Percentiles rank a stretch among this genome's conserved stretches.
These are phyloP conservation scores for Aureobasidium namibiae DNA, from an alignment of 2,329 filamentous ascomycete genomes.

Conservation along the genomic window DNA sequence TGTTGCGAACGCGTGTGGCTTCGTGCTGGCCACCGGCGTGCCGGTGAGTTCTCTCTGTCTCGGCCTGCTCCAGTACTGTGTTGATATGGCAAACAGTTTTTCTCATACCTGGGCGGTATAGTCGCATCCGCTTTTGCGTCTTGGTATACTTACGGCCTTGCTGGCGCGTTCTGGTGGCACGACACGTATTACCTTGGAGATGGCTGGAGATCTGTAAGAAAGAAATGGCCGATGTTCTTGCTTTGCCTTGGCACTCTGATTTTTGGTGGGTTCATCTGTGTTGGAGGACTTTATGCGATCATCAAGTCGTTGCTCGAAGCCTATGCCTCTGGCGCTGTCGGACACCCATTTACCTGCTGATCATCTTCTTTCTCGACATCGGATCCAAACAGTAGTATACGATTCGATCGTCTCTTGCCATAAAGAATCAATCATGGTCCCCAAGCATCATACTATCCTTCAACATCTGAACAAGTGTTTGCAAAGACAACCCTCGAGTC, in stretches of 20 bases:
- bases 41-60: constrained; percentile 41
- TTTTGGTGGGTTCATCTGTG: constrained; percentile 41
- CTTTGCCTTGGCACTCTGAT: constrained; percentile 31
- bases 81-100: no score
- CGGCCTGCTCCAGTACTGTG: no score
- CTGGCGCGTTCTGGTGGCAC: constrained; percentile 46
- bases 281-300: constrained; percentile 43
- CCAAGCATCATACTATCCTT: neutral
- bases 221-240: constrained; percentile 20
- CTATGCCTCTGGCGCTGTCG: constrained; percentile 23
- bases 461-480: neutral
- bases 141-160: constrained; percentile 45
- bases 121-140: constrained; percentile 43
- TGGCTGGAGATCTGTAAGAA: neutral
- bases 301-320: constrained; percentile 32
- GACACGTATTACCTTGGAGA: constrained; percentile 30
- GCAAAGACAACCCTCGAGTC: neutral
- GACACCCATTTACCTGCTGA: constrained; percentile 23
- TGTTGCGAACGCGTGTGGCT: constrained; percentile 38
- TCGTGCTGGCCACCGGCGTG: constrained; percentile 39
- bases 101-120: constrained; percentile 41
- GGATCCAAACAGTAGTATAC: neutral
- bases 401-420: neutral
- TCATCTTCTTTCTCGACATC: neutral
- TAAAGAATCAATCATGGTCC: neutral